Base-by-base conservation (phyloP, 2,329 filamentous ascomycete species). In the Chaetothyriales sp. region DNA sequence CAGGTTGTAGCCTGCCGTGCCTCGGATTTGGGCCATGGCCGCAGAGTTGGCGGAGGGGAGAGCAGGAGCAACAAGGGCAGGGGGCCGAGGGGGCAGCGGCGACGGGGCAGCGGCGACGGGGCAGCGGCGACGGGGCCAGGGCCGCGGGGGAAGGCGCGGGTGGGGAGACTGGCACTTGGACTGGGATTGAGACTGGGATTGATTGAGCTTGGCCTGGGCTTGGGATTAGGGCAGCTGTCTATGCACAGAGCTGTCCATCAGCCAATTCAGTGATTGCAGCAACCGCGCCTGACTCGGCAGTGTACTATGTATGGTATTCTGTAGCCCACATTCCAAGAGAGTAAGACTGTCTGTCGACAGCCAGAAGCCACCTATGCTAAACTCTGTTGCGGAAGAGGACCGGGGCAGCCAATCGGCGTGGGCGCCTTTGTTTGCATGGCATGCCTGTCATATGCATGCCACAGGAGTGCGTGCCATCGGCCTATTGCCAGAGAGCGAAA, bases 1-100 rank as follows among this genome's bases (percentile, higher is more conserved):
- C 67, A 92, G 79, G 72, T 89, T 86, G 73, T 94, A 94, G 69
- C 85, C 85, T 64, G 86, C 83, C 58, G 80, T 82, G 67, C 81
- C 81, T 71, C 83, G 74, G 60, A 74, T 74, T 63, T 74, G 72
- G 59, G 72, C 69, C 72, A 74, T 74, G 60, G 59, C 43, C 10
- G 47, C 64, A 18, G 66, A 59, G 53, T 66, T 66, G 49, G 64
- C 66, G 22, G 64, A 51, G 56, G 29, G 10, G 29, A 15, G 33
- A 19, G 47, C 28, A 49, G 18, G 44, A 43, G 25, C 33, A 40
- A n/a, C n/a, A n/a, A n/a, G n/a, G n/a, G n/a, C 33, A 15, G 10
- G 6, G 33, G 10, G 15, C 33, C 10, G 4, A 40, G 4, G 10
- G 29, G 10, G 29, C 8, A 13, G 22, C 22, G 22, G 22, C 22